Evolutionary conservation across 2,329 filamentous ascomycete genomes (phyloP).

Genomic region (Colletotrichum cordylinicola): DNA sequence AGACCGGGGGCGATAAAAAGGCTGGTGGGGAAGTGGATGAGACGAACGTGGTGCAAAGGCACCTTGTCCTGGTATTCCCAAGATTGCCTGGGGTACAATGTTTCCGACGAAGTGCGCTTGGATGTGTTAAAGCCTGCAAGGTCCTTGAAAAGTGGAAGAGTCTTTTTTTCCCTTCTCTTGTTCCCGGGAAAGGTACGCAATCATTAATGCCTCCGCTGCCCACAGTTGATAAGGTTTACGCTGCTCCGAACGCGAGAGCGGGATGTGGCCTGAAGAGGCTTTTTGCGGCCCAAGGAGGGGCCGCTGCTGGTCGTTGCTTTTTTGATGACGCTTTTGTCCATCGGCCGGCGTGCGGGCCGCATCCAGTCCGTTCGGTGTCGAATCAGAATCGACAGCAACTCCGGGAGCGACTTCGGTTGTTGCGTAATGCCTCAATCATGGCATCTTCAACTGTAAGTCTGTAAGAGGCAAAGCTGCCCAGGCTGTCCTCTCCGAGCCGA

Average conservation of each 20-base stretch:
- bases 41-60: neutral
- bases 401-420: neutral
- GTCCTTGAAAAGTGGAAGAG: neutral
- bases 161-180: neutral
- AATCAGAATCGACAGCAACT: neutral
- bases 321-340: neutral
- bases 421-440: neutral
- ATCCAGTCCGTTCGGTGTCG: neutral
- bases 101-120: neutral
- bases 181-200: neutral
- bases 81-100: neutral
- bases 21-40: constrained; percentile 4
- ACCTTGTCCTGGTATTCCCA: neutral
- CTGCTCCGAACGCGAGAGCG: neutral
- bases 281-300: neutral
- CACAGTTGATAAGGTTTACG: constrained; percentile 9
- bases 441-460: neutral
- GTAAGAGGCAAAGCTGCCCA: neutral
- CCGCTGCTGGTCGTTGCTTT: neutral
- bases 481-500: neutral
- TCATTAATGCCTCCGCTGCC: neutral
- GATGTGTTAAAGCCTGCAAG: neutral
- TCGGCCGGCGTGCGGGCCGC: neutral
- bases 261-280: neutral
- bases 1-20: neutral